Evolutionary conservation across 768 basidiomycete species (phyloP).

Genomic region (Naganishia randhawae): DNA sequence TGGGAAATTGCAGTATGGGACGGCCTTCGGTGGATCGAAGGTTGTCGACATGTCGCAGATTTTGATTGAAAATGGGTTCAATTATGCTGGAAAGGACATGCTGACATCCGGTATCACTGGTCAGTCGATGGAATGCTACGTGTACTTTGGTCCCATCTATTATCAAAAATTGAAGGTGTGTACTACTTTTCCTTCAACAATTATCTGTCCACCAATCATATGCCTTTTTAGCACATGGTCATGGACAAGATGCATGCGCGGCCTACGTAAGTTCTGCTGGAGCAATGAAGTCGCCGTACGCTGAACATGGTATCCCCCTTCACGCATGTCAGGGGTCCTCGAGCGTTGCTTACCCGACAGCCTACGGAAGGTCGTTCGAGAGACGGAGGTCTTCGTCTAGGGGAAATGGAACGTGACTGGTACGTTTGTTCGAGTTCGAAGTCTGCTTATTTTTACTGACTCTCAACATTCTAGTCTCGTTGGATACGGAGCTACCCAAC

Average conservation of each 20-base stretch:
- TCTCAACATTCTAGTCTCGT: conserved; percentile 57
- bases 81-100: conserved; percentile 98
- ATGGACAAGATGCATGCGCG: conserved; percentile 99
- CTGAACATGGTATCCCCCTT: neutral
- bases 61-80: conserved; percentile 89
- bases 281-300: neutral
- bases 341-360: conserved; percentile 92
- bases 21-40: conserved; percentile 95
- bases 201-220: conserved; percentile 4
- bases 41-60: conserved; percentile 98
- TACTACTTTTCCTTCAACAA: conserved; percentile 25
- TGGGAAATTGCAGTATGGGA: conserved; percentile 57
- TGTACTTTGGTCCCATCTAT: conserved; percentile 98
- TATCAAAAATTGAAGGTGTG: conserved; percentile 96
- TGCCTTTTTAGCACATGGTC: conserved; percentile 81
- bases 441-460: neutral
- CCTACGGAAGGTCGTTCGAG: conserved; percentile 97
- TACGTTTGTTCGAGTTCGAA: conserved; percentile 35
- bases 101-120: conserved; percentile 97
- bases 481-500: conserved; percentile 94
- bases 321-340: conserved; percentile 70
- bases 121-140: conserved; percentile 91
- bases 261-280: conserved; percentile 66
- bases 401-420: conserved; percentile 99
- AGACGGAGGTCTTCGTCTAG: conserved; percentile 91